Conservation (phyloP, 345 rosid genomes). For the Eucalyptus urophylla region DNA sequence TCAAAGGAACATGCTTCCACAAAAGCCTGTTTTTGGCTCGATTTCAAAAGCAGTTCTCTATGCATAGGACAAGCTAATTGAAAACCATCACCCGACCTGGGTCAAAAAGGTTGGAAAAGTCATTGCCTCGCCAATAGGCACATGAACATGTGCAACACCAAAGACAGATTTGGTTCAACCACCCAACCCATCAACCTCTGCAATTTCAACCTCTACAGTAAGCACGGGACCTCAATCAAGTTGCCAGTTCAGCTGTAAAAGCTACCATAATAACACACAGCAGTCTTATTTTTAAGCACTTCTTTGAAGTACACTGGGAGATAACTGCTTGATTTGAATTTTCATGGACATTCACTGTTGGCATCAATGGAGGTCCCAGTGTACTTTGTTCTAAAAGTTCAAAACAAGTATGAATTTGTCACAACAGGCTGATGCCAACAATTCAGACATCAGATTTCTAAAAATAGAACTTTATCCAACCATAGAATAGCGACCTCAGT, state of each 20-base stretch:
- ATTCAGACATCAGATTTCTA: background rate
- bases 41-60: background rate
- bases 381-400: background rate
- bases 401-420: background rate
- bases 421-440: background rate
- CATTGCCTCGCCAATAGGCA: background rate
- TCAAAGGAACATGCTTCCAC: background rate
- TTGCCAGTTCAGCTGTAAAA: background rate
- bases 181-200: background rate
- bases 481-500: background rate
- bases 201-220: background rate
- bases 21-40: background rate
- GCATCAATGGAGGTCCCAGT: background rate
- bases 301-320: background rate
- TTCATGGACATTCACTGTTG: background rate
- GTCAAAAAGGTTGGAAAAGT: background rate
- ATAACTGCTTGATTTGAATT: background rate
- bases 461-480: background rate
- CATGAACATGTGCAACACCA: background rate
- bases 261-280: background rate
- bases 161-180: background rate
- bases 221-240: background rate
- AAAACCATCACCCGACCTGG: background rate
- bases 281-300: background rate
- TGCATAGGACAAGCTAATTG: background rate